Base-by-base conservation (phyloP, 148 eudicot genomes). In the Nepenthes gracilis region DNA sequence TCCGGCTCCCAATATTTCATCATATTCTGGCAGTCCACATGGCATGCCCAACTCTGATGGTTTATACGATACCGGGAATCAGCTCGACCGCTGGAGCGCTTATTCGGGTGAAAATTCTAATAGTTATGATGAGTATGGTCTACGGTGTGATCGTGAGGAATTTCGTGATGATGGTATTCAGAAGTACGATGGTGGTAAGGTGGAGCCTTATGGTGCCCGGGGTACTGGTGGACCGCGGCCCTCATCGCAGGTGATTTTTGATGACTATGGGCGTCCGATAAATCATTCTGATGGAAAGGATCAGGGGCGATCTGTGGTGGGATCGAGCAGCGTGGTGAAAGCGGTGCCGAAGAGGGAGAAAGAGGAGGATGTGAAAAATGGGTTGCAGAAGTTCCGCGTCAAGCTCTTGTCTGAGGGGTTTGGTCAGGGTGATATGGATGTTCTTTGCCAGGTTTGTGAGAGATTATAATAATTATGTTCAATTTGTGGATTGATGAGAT, bases 211-310 rank as follows among this genome's bases (percentile, higher is more conserved):
- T 67, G 89, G 92, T 4, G 86, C 81, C n/a, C 65, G 82, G 33
- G 88, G 82, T 0, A 69, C 67, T 13, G 59, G 70, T 7, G 72
- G 79, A 4, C 71, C 81, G 14, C 64, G 71, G 34, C 54, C 70
- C 2, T 66, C 74, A 4, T 73, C 75, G 58, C 64, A 68, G 51
- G 81, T 77, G 59, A 47, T 78, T 62, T 90, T 90, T 59, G 97
- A 86, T 77, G 95, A 86, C 80, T 86, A 84, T 72, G 96, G 96
- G 54, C 74, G 97, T 61, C 84, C 97, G 1, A 78, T 87, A 52
- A 74, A 58, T 71, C 10, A 58, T 60, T 47, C 71, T 1, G 58
- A 64, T 53, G 83, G 74, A 48, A 77, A 67, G 43, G 68, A 72
- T 53, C 67, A 72, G 54, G 68, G 37, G 47, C 35, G 68, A n/a